Evolutionary conservation across 257 asterid species (phyloP).

Genomic region (Jacaranda mimosifolia): DNA sequence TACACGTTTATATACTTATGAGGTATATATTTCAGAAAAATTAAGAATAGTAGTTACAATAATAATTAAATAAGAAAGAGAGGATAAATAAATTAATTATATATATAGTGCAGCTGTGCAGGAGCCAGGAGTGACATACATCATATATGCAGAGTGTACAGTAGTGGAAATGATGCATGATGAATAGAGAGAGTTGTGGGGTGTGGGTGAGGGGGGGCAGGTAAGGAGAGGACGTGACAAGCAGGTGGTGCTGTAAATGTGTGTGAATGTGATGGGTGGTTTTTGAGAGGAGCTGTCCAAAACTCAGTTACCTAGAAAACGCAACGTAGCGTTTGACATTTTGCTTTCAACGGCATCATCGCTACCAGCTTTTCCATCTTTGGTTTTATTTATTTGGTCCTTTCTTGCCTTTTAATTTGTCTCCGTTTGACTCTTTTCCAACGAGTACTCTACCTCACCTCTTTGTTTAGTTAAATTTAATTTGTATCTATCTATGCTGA

Average conservation of each 20-base stretch:
- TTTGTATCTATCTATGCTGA: background rate
- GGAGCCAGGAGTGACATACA: too few relatives aligned
- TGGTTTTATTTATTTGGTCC: conserved; percentile 42
- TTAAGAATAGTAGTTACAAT: too few relatives aligned
- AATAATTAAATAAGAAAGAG: too few relatives aligned
- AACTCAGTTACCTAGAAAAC: conserved; percentile 56
- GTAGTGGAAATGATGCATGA: background rate
- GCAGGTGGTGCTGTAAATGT: conserved; percentile 20
- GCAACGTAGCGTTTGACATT: conserved; percentile 88
- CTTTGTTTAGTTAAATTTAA: background rate
- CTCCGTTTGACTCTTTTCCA: conserved; percentile 48
- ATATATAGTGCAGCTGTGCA: too few relatives aligned
- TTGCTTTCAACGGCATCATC: conserved; percentile 90
- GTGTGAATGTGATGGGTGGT: conserved; percentile 32
- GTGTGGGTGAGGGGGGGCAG: conserved; percentile 35
- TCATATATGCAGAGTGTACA: too few relatives aligned
- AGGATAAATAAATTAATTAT: too few relatives aligned
- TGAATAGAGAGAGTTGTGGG: background rate
- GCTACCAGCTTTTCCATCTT: conserved; percentile 40
- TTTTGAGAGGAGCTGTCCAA: conserved; percentile 43
- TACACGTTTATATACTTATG: too few relatives aligned
- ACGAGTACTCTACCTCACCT: background rate
- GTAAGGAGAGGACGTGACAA: conserved; percentile 52
- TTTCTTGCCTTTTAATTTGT: conserved; percentile 35
- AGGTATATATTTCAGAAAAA: too few relatives aligned